Conservation (phyloP, 2,329 filamentous ascomycete genomes). For the Rasamsonia emersonii region DNA sequence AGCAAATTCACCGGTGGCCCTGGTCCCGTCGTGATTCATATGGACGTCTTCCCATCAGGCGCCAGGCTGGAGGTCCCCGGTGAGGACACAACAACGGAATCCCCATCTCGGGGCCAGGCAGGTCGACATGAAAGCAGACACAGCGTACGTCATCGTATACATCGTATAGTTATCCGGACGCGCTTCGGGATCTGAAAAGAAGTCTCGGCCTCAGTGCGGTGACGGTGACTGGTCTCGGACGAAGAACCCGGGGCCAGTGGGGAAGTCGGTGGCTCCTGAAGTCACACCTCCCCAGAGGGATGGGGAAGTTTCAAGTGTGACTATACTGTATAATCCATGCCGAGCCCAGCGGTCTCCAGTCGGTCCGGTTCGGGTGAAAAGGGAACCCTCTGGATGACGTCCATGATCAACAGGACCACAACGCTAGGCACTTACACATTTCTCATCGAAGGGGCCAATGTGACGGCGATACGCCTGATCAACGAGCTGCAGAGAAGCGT, state of each 20-base stretch:
- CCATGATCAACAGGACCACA: slow-evolving; percentile 23
- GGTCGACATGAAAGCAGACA: too few species aligned
- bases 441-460: slow-evolving; percentile 29
- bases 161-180: slow-evolving; percentile 26
- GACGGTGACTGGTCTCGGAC: slow-evolving; percentile 32
- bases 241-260: slow-evolving; percentile 33
- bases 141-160: too few species aligned
- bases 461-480: slow-evolving; percentile 26
- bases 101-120: too few species aligned
- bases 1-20: too few species aligned
- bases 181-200: slow-evolving; percentile 14
- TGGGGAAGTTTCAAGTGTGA: too few species aligned
- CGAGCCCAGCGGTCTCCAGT: slow-evolving; percentile 31
- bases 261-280: slow-evolving; percentile 29
- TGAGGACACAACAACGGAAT: too few species aligned
- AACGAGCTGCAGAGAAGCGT: slow-evolving; percentile 18
- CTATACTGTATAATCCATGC: slow-evolving; percentile 32
- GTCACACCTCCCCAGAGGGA: slow-evolving; percentile 15
- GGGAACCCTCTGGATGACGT: slow-evolving; percentile 32
- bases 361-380: slow-evolving; percentile 36
- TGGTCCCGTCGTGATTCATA: too few species aligned
- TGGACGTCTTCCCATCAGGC: too few species aligned
- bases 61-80: too few species aligned
- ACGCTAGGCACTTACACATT: slow-evolving; percentile 34
- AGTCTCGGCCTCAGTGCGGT: slow-evolving; percentile 20